Percentiles rank a stretch among this genome's conserved stretches.
These are phyloP conservation scores for Emmonsiellopsis sp. DNA, from an alignment of 2,329 filamentous ascomycete genomes.

Conservation along the genomic window DNA sequence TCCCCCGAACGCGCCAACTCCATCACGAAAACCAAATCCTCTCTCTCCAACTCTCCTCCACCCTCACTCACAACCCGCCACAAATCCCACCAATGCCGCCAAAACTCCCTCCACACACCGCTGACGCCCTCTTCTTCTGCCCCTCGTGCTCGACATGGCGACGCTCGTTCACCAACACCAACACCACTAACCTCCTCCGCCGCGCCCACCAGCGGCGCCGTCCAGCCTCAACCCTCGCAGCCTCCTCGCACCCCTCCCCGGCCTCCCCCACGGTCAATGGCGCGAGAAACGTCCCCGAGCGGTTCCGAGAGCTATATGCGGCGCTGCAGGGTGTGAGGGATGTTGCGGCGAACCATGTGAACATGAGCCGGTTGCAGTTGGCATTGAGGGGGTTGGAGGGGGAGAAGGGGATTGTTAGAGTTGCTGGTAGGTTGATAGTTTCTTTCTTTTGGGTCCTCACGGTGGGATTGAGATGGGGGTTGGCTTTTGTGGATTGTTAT, in stretches of 20 bases:
- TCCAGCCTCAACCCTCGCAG: conserved; percentile 33
- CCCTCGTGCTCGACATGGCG: conserved; percentile 32
- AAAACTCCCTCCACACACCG: conserved; percentile 25
- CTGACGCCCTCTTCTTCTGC: conserved; percentile 24
- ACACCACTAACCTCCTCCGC: conserved; percentile 8
- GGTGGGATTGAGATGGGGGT: not conserved
- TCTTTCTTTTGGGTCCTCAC: not conserved
- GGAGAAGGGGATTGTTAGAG: conserved; percentile 42
- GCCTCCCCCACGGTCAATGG: conserved; percentile 46
- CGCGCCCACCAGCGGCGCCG: conserved; percentile 7
- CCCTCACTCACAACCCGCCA: not conserved
- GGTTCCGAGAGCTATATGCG: conserved; percentile 44
- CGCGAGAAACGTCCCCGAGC: conserved; percentile 42
- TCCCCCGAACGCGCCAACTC: too few relatives aligned
- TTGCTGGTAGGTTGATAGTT: conserved; percentile 38
- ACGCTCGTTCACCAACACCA: conserved; percentile 19
- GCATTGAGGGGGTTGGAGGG: conserved; percentile 49
- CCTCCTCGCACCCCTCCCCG: conserved; percentile 33
- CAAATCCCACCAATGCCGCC: conserved; percentile 27
- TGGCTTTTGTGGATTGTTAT: not conserved
- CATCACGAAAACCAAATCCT: too few relatives aligned
- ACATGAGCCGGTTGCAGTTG: conserved; percentile 50
- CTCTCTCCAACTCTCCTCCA: not conserved
- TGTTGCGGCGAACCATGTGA: conserved; percentile 46
- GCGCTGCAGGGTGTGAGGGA: conserved; percentile 43